Percentiles rank a stretch among this genome's conserved stretches.
These are phyloP conservation scores for Tricholoma hemisulphureum DNA, from an alignment of 768 basidiomycete species.

Conservation along the genomic window DNA sequence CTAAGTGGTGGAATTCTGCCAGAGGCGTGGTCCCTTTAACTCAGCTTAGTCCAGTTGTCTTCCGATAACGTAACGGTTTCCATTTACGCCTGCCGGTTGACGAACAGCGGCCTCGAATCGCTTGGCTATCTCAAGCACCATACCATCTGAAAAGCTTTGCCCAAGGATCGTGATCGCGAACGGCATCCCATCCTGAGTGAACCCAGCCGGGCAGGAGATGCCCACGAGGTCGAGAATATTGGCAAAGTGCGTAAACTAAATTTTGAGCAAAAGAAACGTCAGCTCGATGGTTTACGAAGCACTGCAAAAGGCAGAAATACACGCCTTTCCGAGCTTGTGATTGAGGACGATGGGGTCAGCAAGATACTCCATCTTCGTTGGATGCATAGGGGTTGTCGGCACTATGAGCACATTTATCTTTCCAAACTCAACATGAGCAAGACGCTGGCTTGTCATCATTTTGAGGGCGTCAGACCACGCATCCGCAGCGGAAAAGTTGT, in stretches of 20 bases:
- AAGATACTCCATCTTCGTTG: not conserved
- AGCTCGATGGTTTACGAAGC: not conserved
- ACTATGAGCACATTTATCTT: conserved; percentile 3
- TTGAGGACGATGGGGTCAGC: not conserved
- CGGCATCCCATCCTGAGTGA: not conserved
- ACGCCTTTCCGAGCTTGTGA: not conserved
- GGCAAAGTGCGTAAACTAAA: not conserved
- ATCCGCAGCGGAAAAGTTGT: not conserved
- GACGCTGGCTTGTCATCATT: conserved; percentile 1
- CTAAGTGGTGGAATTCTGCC: not conserved
- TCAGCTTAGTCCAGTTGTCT: not conserved
- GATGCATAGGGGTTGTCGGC: not conserved
- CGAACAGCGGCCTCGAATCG: not conserved
- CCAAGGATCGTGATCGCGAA: conserved; percentile 1
- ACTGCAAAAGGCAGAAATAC: not conserved
- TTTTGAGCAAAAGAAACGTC: not conserved
- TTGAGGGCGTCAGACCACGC: not conserved
- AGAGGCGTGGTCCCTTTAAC: not conserved
- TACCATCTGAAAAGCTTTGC: not conserved
- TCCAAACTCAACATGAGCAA: not conserved
- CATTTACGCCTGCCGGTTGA: not conserved
- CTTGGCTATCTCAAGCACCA: conserved; percentile 1
- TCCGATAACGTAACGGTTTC: not conserved
- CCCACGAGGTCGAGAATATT: not conserved
- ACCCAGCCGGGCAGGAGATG: not conserved